phyloP scores from a whole-genome alignment of 257 asterid genomes.

The Linderniella brevidens region DNA sequence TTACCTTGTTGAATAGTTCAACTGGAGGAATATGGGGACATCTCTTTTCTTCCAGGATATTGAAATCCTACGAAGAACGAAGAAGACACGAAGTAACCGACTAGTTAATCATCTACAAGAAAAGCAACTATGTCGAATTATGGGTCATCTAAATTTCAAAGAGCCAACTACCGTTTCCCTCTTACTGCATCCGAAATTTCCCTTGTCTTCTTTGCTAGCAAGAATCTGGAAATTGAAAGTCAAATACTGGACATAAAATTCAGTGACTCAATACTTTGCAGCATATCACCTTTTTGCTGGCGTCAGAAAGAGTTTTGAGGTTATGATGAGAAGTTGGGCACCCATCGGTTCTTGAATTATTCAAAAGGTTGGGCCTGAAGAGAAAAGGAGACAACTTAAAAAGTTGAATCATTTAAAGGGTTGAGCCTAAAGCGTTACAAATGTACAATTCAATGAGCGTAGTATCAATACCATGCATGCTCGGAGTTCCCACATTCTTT shows the following conservation, averaged over 20 bases:
- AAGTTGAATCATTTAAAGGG: neutral
- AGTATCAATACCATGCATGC: constrained; percentile 32
- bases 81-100: no score
- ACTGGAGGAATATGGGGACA: constrained; percentile 48
- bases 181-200: no score
- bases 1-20: constrained; percentile 76
- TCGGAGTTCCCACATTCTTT: constrained; percentile 35
- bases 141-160: neutral
- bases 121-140: constrained; percentile 4
- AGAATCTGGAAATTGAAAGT: neutral
- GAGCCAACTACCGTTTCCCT: no score
- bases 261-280: neutral
- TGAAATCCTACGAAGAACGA: constrained; percentile 28
- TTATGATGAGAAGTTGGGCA: constrained; percentile 28
- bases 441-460: neutral
- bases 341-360: constrained; percentile 29
- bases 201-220: no score
- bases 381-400: constrained; percentile 11
- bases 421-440: constrained; percentile 2
- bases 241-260: constrained; percentile 4
- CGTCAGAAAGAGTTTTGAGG: constrained; percentile 80
- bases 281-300: constrained; percentile 50
- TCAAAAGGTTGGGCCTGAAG: constrained; percentile 23
- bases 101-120: no score
- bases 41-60: constrained; percentile 52